A percentile compares a stretch with the other conserved stretches of the same genome.
These are phyloP conservation scores for Zarea fungicola DNA, from an alignment of 2,329 filamentous ascomycete genomes.

Conservation along the genomic window DNA sequence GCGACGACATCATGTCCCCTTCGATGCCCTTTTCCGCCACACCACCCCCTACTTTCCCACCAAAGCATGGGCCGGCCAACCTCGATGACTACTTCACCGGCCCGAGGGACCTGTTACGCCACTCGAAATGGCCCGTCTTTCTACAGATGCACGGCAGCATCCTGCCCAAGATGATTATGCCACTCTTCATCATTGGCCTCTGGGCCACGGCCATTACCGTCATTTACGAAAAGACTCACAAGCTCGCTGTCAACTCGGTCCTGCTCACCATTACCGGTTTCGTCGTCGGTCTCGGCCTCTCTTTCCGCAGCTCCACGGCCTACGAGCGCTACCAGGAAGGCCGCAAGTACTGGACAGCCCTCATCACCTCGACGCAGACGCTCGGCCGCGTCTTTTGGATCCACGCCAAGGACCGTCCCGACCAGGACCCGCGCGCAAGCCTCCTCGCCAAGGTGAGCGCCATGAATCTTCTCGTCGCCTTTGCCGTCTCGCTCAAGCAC, in stretches of 20 bases:
- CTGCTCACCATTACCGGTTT: conserved; percentile 71
- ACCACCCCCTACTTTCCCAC: conserved; percentile 25
- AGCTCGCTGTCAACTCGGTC: conserved; percentile 30
- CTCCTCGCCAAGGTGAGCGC: conserved; percentile 66
- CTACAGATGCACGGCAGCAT: conserved; percentile 72
- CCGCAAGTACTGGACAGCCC: conserved; percentile 56
- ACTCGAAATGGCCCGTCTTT: conserved; percentile 73
- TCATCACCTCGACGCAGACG: conserved; percentile 58
- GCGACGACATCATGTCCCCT: conserved; percentile 24
- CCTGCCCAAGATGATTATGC: conserved; percentile 67
- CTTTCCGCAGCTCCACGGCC: conserved; percentile 70
- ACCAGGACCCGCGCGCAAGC: conserved; percentile 53
- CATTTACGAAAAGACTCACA: conserved; percentile 42
- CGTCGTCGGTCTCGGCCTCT: conserved; percentile 72
- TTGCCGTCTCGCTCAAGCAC: conserved; percentile 74
- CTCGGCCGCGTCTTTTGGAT: conserved; percentile 81
- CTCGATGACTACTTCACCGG: conserved; percentile 59
- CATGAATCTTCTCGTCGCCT: conserved; percentile 74
- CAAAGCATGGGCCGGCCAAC: conserved; percentile 36
- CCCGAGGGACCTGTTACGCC: conserved; percentile 64
- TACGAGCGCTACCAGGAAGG: conserved; percentile 69
- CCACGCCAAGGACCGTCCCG: conserved; percentile 57
- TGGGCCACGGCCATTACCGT: conserved; percentile 64
- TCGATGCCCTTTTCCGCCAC: conserved; percentile 23
- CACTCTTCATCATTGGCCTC: conserved; percentile 53